Base-by-base conservation (phyloP, 2,329 filamentous ascomycete species). In the Colletotrichum truncatum region DNA sequence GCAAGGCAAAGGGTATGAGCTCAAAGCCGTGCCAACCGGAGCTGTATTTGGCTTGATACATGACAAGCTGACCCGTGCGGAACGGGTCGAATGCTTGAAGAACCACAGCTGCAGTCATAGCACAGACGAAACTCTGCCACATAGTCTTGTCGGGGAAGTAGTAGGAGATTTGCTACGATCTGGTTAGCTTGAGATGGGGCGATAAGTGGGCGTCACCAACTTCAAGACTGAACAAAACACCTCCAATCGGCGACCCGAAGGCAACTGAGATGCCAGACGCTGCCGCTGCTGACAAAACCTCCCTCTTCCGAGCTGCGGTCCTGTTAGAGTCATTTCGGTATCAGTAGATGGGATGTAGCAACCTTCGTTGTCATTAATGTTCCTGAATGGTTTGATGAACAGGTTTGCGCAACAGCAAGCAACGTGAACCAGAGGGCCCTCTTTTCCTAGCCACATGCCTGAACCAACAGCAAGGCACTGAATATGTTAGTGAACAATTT, bases 81-180 rank as follows among this genome's bases (percentile, higher is more conserved):
- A 98, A 98, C 4, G 96, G 96, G 75, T 99, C 96, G 67, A 97
- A 87, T 5, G 93, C 93, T 77, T 98, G 95, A 4, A 99, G 84
- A 12, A 94, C 93, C 36, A 98, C 93, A 16, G 96, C 95, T 14
- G 94, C 96, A n/a, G 97, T 93, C 94, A 98, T 98, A 75, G 96
- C 96, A 73, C 96, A 98, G 39, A 99, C 96, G 74, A 99, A 99
- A 73, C 94, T 97, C 77, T 98, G 96, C 96, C 96, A 99, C 96
- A 99, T 98, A 9, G 96, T 98, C 79, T 98, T 98, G 79, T 98
- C 95, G 0, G 96, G 95, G 71, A 98, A 98, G 78, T 98, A 98
- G 77, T 98, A 98, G 1, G 94, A 97, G 3, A 98, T 83, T 85
- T 97, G 93, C 87, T 92, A n/a, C 23, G 4, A 28, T 6, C 9